These are phyloP conservation scores for Dinochytrium kinnereticum DNA, from an alignment of 371 early-diverging fungal species.

Conservation along the genomic window DNA sequence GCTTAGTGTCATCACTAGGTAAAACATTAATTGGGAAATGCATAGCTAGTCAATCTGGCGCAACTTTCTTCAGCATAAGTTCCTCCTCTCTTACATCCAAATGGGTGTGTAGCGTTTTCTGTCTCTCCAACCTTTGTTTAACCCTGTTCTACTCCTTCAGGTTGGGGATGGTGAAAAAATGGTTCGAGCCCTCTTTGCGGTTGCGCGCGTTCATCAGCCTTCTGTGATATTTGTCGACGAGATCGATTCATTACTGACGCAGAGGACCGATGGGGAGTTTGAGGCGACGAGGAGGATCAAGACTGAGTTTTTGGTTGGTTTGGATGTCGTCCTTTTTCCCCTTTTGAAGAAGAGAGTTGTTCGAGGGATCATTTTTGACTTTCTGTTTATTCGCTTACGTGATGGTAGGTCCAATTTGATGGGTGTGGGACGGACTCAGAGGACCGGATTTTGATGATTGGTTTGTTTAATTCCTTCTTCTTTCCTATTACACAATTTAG, in stretches of 20 bases:
- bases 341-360: too few relatives aligned
- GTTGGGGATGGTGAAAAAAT: conserved; percentile 96
- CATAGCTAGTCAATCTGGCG: conserved; percentile 84
- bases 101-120: conserved; percentile 61
- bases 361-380: background rate
- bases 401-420: conserved; percentile 58
- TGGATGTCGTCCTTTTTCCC: conserved; percentile 16
- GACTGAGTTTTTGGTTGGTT: conserved; percentile 85
- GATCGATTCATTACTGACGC: conserved; percentile 92
- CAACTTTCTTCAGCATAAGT: conserved; percentile 92
- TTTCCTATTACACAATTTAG: conserved; percentile 15
- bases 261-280: conserved; percentile 87
- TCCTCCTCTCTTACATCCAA: conserved; percentile 91
- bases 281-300: conserved; percentile 90
- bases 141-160: background rate
- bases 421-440: conserved; percentile 75
- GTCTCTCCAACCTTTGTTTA: background rate
- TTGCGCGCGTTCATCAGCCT: conserved; percentile 86
- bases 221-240: conserved; percentile 85
- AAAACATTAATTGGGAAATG: conserved; percentile 94
- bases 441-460: conserved; percentile 85
- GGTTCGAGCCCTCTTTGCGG: conserved; percentile 91
- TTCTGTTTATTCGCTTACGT: background rate
- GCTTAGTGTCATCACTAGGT: too few relatives aligned
- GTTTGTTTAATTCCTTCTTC: conserved; percentile 40